A percentile compares a stretch with the other conserved stretches of the same genome.
Conservation (phyloP, 495 filamentous ascomycete species). For the Podospora didyma region DNA sequence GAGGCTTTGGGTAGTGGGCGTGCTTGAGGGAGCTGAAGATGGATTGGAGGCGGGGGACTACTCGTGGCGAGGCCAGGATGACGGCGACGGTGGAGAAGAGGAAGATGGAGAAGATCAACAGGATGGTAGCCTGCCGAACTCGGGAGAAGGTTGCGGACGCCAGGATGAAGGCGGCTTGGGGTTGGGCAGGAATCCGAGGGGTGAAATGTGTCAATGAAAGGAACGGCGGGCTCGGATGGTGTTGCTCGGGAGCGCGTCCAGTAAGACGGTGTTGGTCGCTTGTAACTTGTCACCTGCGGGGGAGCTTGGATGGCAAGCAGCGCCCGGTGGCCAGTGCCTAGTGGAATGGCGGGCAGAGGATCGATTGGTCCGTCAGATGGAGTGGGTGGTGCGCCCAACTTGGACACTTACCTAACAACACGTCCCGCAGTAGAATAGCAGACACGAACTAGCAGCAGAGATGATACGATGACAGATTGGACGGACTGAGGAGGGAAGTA, state of each 20-base stretch:
- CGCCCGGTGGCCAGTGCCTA: too few relatives aligned
- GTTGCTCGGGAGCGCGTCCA: neutral
- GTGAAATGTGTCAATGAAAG: neutral
- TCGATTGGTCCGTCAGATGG: too few relatives aligned
- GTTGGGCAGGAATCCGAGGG: neutral
- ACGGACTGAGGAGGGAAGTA: too few relatives aligned
- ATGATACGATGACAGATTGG: too few relatives aligned
- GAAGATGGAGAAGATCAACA: constrained; percentile 52
- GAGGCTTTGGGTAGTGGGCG: constrained; percentile 11
- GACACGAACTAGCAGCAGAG: too few relatives aligned
- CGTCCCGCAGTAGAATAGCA: too few relatives aligned
- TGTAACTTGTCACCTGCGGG: too few relatives aligned
- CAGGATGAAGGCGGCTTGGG: constrained; percentile 36
- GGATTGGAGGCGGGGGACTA: constrained; percentile 59
- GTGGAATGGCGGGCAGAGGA: too few relatives aligned
- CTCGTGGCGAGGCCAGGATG: constrained; percentile 75
- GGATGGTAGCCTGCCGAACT: constrained; percentile 35
- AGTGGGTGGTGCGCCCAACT: too few relatives aligned
- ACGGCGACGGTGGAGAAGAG: constrained; percentile 57
- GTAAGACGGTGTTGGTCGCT: too few relatives aligned
- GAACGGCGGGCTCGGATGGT: neutral
- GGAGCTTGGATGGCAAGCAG: too few relatives aligned
- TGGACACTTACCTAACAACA: too few relatives aligned
- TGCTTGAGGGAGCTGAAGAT: constrained; percentile 54
- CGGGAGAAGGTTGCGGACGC: constrained; percentile 35